phyloP scores from a whole-genome alignment of 495 filamentous ascomycete species.

The Xanthoparmelia taractica region DNA sequence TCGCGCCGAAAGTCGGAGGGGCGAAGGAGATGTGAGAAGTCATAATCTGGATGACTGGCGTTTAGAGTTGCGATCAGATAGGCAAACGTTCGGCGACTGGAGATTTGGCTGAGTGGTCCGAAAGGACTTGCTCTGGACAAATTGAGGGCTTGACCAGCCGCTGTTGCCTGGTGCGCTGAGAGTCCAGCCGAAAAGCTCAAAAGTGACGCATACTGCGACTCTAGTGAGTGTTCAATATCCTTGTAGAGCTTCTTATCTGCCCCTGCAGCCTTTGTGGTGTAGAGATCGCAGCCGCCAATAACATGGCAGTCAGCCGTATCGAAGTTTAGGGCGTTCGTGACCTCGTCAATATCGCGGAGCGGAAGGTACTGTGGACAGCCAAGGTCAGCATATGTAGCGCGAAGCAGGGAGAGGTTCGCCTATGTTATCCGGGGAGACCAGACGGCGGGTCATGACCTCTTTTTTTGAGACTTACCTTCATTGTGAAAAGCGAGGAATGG shows the following conservation, averaged over 20 bases:
- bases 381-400: slow-evolving; percentile 17
- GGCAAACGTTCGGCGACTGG: slow-evolving; percentile 83
- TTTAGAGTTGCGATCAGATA: slow-evolving; percentile 98
- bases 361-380: slow-evolving; percentile 65
- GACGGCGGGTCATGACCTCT: slow-evolving; percentile 15
- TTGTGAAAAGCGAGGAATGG: slow-evolving; percentile 7
- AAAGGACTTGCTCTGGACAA: slow-evolving; percentile 82
- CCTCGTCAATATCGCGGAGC: slow-evolving; percentile 76
- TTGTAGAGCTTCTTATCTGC: slow-evolving; percentile 96
- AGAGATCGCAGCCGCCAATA: slow-evolving; percentile 86
- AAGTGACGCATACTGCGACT: slow-evolving; percentile 80
- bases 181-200: slow-evolving; percentile 73
- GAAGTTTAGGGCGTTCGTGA: slow-evolving; percentile 87
- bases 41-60: slow-evolving; percentile 92
- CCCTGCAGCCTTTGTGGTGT: slow-evolving; percentile 91
- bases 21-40: slow-evolving; percentile 84
- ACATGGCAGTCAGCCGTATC: slow-evolving; percentile 85
- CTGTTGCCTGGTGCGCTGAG: slow-evolving; percentile 61
- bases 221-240: slow-evolving; percentile 79
- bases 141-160: slow-evolving; percentile 56
- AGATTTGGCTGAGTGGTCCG: slow-evolving; percentile 75
- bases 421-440: slow-evolving; percentile 3
- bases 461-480: slow-evolving; percentile 19
- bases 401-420: slow-evolving; percentile 13
- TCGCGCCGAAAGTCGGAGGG: slow-evolving; percentile 83